Evolutionary conservation across 208 protist species (phyloP).

Genomic region (Wallacemonas sp.): DNA sequence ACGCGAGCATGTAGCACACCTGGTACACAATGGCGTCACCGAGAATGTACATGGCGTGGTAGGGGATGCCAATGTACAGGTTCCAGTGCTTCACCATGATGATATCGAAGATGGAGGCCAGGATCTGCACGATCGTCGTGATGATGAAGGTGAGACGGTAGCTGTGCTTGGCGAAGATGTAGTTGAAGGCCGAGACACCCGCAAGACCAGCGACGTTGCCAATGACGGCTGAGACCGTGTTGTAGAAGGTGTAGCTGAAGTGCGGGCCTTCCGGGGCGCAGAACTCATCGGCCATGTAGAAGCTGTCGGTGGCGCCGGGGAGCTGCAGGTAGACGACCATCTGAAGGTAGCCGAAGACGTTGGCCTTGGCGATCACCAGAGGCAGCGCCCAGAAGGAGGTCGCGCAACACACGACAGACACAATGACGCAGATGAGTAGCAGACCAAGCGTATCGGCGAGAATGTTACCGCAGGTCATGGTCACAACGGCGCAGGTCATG

Average conservation of each 20-base stretch:
- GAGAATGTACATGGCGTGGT: constrained; percentile 71
- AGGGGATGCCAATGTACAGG: constrained; percentile 44
- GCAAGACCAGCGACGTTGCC: constrained; percentile 56
- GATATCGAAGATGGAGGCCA: constrained; percentile 66
- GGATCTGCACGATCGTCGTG: constrained; percentile 44
- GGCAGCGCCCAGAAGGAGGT: constrained; percentile 67
- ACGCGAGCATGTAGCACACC: constrained; percentile 63
- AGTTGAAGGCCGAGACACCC: constrained; percentile 58
- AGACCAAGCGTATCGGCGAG: constrained; percentile 32
- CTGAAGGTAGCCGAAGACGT: constrained; percentile 64
- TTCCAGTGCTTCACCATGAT: constrained; percentile 82
- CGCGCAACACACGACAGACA: constrained; percentile 36
- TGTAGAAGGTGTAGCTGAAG: constrained; percentile 73
- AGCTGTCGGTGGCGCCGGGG: constrained; percentile 59
- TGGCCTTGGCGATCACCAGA: constrained; percentile 64
- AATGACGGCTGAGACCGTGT: constrained; percentile 49
- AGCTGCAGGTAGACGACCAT: constrained; percentile 59
- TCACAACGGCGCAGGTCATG: constrained; percentile 45
- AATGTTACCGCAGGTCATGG: constrained; percentile 47
- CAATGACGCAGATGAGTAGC: constrained; percentile 32
- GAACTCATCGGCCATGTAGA: constrained; percentile 42
- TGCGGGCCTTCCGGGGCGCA: constrained; percentile 62
- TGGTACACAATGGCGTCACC: constrained; percentile 66
- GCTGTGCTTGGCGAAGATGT: constrained; percentile 64
- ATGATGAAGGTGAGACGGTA: constrained; percentile 54